These are phyloP conservation scores for Geotrichum phurueaensis DNA, from an alignment of 1,139 yeast species.

Conservation along the genomic window DNA sequence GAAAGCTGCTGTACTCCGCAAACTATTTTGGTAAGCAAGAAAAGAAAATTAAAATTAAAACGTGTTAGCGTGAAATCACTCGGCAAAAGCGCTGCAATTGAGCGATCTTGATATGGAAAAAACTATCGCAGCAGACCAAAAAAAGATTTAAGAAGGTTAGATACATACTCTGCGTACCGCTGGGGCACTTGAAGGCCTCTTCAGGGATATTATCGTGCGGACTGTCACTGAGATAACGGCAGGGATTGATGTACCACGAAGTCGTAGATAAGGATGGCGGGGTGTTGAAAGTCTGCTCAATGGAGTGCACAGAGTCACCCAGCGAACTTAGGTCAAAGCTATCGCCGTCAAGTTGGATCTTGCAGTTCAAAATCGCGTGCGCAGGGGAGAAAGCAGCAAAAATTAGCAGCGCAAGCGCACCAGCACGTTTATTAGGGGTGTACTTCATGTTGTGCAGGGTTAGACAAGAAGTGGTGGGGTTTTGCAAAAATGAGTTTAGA, in stretches of 20 bases:
- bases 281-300: constrained; percentile 45
- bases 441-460: neutral
- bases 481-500: neutral
- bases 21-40: constrained; percentile 10
- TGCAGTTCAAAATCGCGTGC: constrained; percentile 45
- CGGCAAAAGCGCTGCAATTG: neutral
- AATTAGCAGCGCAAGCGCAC: constrained; percentile 8
- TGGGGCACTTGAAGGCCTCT: constrained; percentile 47
- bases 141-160: neutral
- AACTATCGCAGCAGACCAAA: neutral
- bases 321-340: constrained; percentile 41
- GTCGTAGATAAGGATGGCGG: constrained; percentile 69
- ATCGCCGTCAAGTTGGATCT: constrained; percentile 39
- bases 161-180: constrained; percentile 47
- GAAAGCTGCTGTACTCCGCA: constrained; percentile 48
- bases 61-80: neutral
- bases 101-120: constrained; percentile 26
- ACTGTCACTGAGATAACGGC: constrained; percentile 43
- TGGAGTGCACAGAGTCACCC: constrained; percentile 43
- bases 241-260: constrained; percentile 67
- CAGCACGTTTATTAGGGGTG: neutral
- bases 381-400: constrained; percentile 26
- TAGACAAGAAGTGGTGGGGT: neutral
- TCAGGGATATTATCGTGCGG: constrained; percentile 28
- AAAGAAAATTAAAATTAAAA: neutral